phyloP scores from a whole-genome alignment of 1,284 basidiomycete genomes.

The Trametes hirsuta region DNA sequence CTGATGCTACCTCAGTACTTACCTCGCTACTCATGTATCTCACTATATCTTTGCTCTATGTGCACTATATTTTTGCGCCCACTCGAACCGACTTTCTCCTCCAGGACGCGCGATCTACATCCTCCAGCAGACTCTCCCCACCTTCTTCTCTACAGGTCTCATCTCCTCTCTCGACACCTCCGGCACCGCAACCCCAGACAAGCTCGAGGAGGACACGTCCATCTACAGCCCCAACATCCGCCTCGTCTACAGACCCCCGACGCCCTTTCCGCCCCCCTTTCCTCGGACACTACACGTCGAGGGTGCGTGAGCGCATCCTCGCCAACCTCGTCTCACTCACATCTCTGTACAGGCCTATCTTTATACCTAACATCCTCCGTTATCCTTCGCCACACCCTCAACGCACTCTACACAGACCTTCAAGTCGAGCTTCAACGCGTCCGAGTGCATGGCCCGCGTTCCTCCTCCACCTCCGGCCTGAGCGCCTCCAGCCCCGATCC shows the following conservation, averaged over 20 bases:
- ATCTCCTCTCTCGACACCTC: slow-evolving; percentile 55
- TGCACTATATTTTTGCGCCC: background rate
- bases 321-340: background rate
- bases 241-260: slow-evolving; percentile 64
- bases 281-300: slow-evolving; percentile 69
- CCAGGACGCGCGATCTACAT: slow-evolving; percentile 72
- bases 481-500: background rate
- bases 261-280: slow-evolving; percentile 65
- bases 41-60: background rate
- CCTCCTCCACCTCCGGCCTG: slow-evolving; percentile 15
- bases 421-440: slow-evolving; percentile 53
- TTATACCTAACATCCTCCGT: slow-evolving; percentile 72
- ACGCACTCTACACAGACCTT: slow-evolving; percentile 71
- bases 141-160: slow-evolving; percentile 73
- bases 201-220: slow-evolving; percentile 23
- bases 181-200: slow-evolving; percentile 4
- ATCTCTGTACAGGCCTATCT: slow-evolving; percentile 52
- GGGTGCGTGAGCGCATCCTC: slow-evolving; percentile 45
- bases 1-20: slow-evolving; percentile 21
- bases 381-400: slow-evolving; percentile 72
- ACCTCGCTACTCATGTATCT: background rate
- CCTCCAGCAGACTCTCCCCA: slow-evolving; percentile 67
- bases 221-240: slow-evolving; percentile 39
- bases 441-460: slow-evolving; percentile 31
- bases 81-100: background rate